phyloP scores from a whole-genome alignment of 1,284 basidiomycete genomes.

The Irpex sp. region DNA sequence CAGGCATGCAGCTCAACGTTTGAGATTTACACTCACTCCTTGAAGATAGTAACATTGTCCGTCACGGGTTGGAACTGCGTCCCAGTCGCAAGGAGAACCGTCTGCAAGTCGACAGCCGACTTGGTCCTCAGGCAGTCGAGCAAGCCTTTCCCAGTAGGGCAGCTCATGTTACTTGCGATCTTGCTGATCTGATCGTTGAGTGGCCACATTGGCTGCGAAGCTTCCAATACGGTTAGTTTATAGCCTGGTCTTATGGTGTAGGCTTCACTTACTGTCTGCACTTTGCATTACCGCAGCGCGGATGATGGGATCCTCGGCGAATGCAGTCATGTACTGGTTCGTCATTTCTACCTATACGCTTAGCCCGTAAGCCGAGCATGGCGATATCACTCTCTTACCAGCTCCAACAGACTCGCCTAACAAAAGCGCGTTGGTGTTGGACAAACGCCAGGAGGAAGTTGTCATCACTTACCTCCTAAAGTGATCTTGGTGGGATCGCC shows the following conservation, averaged over 20 bases:
- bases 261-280: conserved; percentile 30
- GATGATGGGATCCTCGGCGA: conserved; percentile 31
- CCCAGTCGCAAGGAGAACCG: conserved; percentile 29
- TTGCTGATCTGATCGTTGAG: conserved; percentile 31
- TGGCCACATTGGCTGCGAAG: conserved; percentile 38
- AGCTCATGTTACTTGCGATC: conserved; percentile 31
- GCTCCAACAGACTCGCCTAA: conserved; percentile 36
- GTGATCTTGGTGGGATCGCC: conserved; percentile 39
- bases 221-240: conserved; percentile 9
- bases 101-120: conserved; percentile 27
- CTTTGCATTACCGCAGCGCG: conserved; percentile 38
- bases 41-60: conserved; percentile 38
- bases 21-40: conserved; percentile 21
- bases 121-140: conserved; percentile 35
- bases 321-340: conserved; percentile 38
- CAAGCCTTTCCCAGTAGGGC: conserved; percentile 29
- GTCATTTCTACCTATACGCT: conserved; percentile 30
- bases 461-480: conserved; percentile 25
- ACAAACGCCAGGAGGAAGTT: neutral
- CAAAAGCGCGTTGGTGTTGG: no score
- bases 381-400: conserved; percentile 19
- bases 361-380: neutral
- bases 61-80: conserved; percentile 40
- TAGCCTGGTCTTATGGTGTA: no score
- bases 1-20: neutral